Percentiles rank a stretch among this genome's conserved stretches.
These are phyloP conservation scores for Sporothrix phasma DNA, from an alignment of 2,329 filamentous ascomycete genomes.

Conservation along the genomic window DNA sequence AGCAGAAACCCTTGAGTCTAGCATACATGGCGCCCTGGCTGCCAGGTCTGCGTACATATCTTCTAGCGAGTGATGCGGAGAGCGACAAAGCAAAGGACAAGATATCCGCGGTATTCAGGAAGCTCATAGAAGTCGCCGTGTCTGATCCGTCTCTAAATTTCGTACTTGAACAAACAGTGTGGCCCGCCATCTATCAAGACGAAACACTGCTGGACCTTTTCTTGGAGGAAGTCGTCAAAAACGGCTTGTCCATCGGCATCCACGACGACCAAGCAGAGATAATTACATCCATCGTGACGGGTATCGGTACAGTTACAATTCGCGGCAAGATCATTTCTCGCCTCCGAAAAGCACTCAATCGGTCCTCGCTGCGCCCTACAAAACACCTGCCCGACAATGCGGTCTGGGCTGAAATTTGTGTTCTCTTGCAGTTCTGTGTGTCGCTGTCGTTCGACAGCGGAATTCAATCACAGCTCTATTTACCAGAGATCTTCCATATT, in stretches of 20 bases:
- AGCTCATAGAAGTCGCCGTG: conserved; percentile 55
- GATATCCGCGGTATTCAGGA: conserved; percentile 52
- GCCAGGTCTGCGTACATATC: conserved; percentile 47
- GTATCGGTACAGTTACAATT: conserved; percentile 55
- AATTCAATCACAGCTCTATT: conserved; percentile 55
- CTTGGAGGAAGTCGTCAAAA: conserved; percentile 55
- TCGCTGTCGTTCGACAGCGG: conserved; percentile 59
- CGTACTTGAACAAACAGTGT: conserved; percentile 54
- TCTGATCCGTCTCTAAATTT: conserved; percentile 49
- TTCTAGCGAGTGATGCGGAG: conserved; percentile 50
- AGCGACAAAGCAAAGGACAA: conserved; percentile 58
- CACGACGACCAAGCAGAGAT: conserved; percentile 51
- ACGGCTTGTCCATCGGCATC: conserved; percentile 46
- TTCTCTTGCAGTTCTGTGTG: conserved; percentile 55
- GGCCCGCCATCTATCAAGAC: conserved; percentile 54
- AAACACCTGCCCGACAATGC: conserved; percentile 55
- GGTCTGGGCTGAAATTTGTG: conserved; percentile 60
- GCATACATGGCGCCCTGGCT: conserved; percentile 64
- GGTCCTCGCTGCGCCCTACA: conserved; percentile 57
- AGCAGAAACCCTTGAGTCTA: conserved; percentile 56
- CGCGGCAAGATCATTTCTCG: conserved; percentile 56
- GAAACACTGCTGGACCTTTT: conserved; percentile 58
- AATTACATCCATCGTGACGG: conserved; percentile 51
- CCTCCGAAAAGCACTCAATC: conserved; percentile 56
- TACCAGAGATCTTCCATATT: conserved; percentile 60